Conservation (phyloP, 257 asterid species). For the Nyctanthes arbortristis region DNA sequence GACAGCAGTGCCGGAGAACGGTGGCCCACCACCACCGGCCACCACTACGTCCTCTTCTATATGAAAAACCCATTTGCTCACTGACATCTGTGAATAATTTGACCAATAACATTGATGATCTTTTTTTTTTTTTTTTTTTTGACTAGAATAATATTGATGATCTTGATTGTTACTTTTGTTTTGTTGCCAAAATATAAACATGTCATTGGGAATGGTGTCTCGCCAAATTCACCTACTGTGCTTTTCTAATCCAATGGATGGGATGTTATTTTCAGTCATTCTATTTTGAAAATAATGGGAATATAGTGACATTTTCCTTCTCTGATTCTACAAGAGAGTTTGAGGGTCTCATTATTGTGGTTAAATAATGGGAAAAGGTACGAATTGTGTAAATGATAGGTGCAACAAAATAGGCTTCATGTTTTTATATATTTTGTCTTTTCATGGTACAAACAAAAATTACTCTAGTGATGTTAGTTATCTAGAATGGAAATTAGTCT, state of each 20-base stretch:
- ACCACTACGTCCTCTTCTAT: not conserved
- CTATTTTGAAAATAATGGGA: too few species aligned
- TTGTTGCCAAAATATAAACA: not conserved
- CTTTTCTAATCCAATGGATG: not conserved
- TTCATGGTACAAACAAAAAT: too few species aligned
- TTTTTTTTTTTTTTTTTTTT: not conserved
- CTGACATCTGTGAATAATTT: not conserved
- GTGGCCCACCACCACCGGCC: slow-evolving; percentile 13
- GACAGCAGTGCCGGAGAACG: slow-evolving; percentile 4
- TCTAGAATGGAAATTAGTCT: too few species aligned
- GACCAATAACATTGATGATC: not conserved
- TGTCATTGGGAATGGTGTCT: not conserved
- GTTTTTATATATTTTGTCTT: too few species aligned
- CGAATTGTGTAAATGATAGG: too few species aligned
- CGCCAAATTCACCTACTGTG: not conserved
- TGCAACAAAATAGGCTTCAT: too few species aligned
- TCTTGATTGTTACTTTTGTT: not conserved
- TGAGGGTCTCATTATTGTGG: too few species aligned
- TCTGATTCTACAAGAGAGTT: too few species aligned
- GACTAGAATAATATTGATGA: not conserved
- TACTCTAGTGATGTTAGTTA: too few species aligned
- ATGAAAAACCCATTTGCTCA: not conserved
- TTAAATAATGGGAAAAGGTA: too few species aligned
- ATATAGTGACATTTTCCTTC: too few species aligned
- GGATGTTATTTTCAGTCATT: not conserved